Base-by-base conservation (phyloP, 805 yeast genomes). In the Yamadazyma sp. region DNA sequence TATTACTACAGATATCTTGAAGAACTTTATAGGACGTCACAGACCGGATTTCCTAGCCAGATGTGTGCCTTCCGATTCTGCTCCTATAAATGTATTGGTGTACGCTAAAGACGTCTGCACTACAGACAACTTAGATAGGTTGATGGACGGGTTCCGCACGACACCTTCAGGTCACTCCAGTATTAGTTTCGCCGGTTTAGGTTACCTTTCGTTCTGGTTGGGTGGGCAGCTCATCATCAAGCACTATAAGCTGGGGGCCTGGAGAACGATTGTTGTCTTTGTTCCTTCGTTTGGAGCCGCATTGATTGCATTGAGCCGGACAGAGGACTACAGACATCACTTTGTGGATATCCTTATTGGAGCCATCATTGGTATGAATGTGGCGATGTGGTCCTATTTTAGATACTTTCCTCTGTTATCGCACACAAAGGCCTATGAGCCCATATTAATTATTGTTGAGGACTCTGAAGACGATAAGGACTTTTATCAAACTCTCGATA, bases 271-370 rank as follows among this genome's bases (percentile, higher is more conserved):
- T 2, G 53, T 81, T 3, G 63, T 80, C 1, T 53, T 64, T 7
- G 38, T 72, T n/a, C 93, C 93, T 2, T 53, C 74, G 1, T 49
- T 87, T 4, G 72, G 84, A 5, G 96, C 98, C 0, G 53, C 75
- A 1, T 70, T 82, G 46, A 80, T 91, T 48, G 98, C 97, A 0
- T 60, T 86, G 30, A 79, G 93, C 26, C 75, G 99, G 51, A 86
- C 96, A 1, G 83, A 84, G 52, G 99, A 91, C 61, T 90, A 90
- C 62, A 74, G 97, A 57, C 99, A 91, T 55, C 98, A 91, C 61
- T 88, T 86, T 54, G 67, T 85, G 12, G 99, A 91, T 59, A 83
- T 93, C 1, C 49, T 84, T 1, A 53, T 82, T 11, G 99, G 99
- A 3, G 68, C 84, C 19, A 12, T 68, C 1, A 54, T 91, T 3